Conservation (phyloP, 2,329 filamentous ascomycete species). For the Madurella mycetomatis region DNA sequence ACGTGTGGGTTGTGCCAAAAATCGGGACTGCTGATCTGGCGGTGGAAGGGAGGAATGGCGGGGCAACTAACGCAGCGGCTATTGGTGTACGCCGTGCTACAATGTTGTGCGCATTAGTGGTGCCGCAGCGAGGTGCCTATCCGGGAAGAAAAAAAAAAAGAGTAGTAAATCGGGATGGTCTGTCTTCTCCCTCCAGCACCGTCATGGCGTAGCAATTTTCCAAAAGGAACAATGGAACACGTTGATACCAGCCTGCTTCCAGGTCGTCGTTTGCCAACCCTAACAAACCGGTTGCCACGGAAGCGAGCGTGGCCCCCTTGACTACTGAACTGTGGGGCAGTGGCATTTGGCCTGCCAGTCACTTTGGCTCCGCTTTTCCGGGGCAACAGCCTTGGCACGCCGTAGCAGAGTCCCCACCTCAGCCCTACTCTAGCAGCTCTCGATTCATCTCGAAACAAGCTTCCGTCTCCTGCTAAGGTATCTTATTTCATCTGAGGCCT, state of each 20-base stretch:
- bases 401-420: too few species aligned
- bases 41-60: constrained; percentile 13
- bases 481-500: too few species aligned
- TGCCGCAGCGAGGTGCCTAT: neutral
- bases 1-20: neutral
- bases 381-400: too few species aligned
- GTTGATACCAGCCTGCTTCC: neutral
- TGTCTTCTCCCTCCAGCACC: neutral
- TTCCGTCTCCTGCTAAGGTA: too few species aligned
- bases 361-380: too few species aligned
- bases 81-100: neutral
- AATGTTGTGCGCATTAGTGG: constrained; percentile 4
- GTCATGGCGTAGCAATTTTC: constrained; percentile 1
- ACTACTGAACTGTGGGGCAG: too few species aligned
- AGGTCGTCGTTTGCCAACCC: constrained; percentile 6
- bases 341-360: too few species aligned
- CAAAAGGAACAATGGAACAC: neutral
- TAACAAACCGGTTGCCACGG: constrained; percentile 20
- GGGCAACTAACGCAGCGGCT: constrained; percentile 4
- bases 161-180: neutral
- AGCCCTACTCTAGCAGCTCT: too few species aligned
- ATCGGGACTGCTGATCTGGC: neutral
- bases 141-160: neutral
- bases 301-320: constrained; percentile 7
- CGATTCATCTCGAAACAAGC: too few species aligned